Evolutionary conservation across 164 flowering plant genomes (phyloP).

Genomic region (Liriodendron chinense): DNA sequence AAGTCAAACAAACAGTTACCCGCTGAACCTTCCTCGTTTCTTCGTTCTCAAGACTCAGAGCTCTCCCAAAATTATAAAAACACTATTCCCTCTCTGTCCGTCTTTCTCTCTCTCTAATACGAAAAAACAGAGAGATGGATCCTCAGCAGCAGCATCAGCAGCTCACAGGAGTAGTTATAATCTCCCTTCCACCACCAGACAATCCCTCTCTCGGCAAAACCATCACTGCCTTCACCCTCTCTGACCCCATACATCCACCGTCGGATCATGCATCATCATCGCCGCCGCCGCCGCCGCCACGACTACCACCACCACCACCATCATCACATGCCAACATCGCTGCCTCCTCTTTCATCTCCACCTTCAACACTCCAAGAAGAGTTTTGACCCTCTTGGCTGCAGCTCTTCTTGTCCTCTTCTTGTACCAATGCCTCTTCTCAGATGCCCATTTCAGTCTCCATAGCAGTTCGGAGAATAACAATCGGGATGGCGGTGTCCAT

Average conservation of each 20-base stretch:
- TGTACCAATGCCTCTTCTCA: constrained; percentile 25
- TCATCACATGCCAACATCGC: constrained; percentile 6
- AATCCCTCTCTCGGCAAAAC: constrained; percentile 79
- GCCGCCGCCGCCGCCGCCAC: neutral
- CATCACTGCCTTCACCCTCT: constrained; percentile 53
- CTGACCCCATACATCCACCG: constrained; percentile 21
- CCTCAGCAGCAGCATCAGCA: constrained; percentile 27
- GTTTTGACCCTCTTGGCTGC: constrained; percentile 34
- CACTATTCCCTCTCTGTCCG: neutral
- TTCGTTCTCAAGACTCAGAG: neutral
- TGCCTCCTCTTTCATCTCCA: constrained; percentile 14
- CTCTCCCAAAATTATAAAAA: neutral
- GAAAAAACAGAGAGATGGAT: constrained; percentile 15
- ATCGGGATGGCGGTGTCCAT: constrained; percentile 16
- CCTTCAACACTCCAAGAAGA: constrained; percentile 17
- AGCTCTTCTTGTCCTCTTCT: constrained; percentile 33
- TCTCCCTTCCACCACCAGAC: constrained; percentile 71
- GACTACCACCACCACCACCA: neutral
- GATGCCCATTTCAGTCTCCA: constrained; percentile 22
- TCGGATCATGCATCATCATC: constrained; percentile 2
- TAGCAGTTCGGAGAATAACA: constrained; percentile 16
- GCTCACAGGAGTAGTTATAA: constrained; percentile 51
- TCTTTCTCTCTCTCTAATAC: neutral
- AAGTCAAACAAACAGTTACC: neutral
- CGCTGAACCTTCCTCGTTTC: neutral